Evolutionary conservation across 306 rosid genomes (phyloP).

Genomic region (Geum urbanum): DNA sequence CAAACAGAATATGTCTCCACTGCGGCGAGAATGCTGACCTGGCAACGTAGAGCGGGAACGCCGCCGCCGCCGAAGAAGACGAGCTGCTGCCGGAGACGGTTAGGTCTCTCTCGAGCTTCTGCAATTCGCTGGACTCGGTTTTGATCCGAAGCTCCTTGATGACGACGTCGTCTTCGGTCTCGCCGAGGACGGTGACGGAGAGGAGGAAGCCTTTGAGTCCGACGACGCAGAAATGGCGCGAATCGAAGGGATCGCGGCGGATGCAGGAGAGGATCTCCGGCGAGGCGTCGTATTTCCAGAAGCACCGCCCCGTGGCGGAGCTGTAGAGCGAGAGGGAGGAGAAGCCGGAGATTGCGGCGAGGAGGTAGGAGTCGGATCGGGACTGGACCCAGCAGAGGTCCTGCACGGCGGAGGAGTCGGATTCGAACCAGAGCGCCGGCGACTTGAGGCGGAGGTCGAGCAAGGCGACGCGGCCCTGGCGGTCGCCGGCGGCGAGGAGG

Average conservation of each 20-base stretch:
- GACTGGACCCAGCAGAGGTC: slow-evolving; percentile 93
- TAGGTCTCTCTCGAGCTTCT: slow-evolving; percentile 63
- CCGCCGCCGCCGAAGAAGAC: slow-evolving; percentile 43
- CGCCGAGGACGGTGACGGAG: slow-evolving; percentile 60
- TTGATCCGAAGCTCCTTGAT: slow-evolving; percentile 64
- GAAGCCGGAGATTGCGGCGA: slow-evolving; percentile 69
- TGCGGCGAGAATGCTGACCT: slow-evolving; percentile 68
- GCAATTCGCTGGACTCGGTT: slow-evolving; percentile 52
- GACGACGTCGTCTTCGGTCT: slow-evolving; percentile 48
- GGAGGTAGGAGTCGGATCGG: slow-evolving; percentile 51
- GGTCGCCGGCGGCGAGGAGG: slow-evolving; percentile 85
- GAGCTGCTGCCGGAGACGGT: slow-evolving; percentile 22
- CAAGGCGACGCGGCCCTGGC: slow-evolving; percentile 84
- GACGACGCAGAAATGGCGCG: slow-evolving; percentile 72
- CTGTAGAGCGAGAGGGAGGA: slow-evolving; percentile 65
- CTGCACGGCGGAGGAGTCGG: slow-evolving; percentile 63
- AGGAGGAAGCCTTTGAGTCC: slow-evolving; percentile 78
- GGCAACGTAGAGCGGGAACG: slow-evolving; percentile 54
- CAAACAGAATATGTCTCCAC: slow-evolving; percentile 72
- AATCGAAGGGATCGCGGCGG: slow-evolving; percentile 89
- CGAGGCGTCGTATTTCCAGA: slow-evolving; percentile 84
- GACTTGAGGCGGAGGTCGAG: slow-evolving; percentile 63
- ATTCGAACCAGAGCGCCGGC: slow-evolving; percentile 63
- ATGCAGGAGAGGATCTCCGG: slow-evolving; percentile 67
- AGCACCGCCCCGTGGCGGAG: slow-evolving; percentile 59